Evolutionary conservation across 148 eudicot genomes (phyloP).

Genomic region (Cornus suecica): DNA sequence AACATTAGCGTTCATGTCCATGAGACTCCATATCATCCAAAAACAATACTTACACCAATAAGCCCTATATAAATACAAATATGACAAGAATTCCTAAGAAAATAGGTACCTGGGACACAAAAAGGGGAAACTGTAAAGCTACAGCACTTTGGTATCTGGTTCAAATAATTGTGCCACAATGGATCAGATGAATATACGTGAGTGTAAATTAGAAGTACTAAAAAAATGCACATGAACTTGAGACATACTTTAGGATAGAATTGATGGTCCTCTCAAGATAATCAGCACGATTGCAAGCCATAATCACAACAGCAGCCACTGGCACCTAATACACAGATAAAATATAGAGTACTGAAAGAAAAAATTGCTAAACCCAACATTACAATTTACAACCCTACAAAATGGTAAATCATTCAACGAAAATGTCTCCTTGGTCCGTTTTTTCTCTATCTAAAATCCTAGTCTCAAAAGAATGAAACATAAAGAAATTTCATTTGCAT

Average conservation of each 20-base stretch:
- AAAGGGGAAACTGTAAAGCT: conserved; percentile 68
- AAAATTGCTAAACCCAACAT: background rate
- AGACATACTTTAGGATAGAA: conserved; percentile 75
- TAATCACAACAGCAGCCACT: conserved; percentile 89
- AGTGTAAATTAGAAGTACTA: background rate
- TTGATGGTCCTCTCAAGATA: conserved; percentile 87
- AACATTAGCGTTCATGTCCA: background rate
- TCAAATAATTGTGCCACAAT: background rate
- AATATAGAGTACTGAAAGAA: conserved; percentile 3
- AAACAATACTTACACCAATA: background rate
- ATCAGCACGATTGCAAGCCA: conserved; percentile 99
- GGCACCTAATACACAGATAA: conserved; percentile 58
- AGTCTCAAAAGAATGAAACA: background rate
- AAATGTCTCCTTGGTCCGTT: background rate
- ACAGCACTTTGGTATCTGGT: conserved; percentile 54
- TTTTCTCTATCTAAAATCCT: background rate
- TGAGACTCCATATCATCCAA: background rate
- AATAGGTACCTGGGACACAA: conserved; percentile 77
- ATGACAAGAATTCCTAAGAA: conserved; percentile 4
- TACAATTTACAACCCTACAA: conserved; percentile 18
- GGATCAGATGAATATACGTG: conserved; percentile 12
- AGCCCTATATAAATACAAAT: background rate
- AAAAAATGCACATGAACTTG: background rate
- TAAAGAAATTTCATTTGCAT: background rate
- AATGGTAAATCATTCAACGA: background rate